Evolutionary conservation across 2,329 filamentous ascomycete species (phyloP).

Genomic region (Pochonia chlamydosporia): DNA sequence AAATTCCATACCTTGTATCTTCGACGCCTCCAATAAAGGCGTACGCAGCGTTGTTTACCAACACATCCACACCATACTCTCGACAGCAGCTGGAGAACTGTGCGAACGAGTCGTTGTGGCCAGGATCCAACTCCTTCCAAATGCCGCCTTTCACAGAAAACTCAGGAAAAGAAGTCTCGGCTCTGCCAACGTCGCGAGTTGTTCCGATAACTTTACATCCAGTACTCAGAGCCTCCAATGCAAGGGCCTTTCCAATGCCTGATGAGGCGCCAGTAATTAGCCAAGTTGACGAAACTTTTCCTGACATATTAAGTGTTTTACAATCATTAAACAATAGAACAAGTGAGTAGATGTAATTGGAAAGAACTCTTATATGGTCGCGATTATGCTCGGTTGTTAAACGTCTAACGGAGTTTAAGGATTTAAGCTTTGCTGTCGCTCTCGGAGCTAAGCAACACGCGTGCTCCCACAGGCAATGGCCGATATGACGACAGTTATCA

Average conservation of each 20-base stretch:
- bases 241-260: conserved; percentile 1
- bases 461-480: too few species aligned
- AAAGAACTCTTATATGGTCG: too few species aligned
- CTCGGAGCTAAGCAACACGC: too few species aligned
- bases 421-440: too few species aligned
- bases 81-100: not conserved
- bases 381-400: too few species aligned
- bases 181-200: not conserved
- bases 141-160: not conserved
- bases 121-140: not conserved
- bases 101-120: not conserved
- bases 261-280: conserved; percentile 1
- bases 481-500: too few species aligned
- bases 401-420: too few species aligned
- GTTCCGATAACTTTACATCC: not conserved
- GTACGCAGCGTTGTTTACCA: not conserved
- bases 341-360: too few species aligned
- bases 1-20: not conserved
- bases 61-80: not conserved
- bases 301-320: too few species aligned
- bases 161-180: not conserved
- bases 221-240: not conserved
- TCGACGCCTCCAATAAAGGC: not conserved
- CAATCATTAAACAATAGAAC: too few species aligned
- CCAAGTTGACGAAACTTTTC: not conserved